These are phyloP conservation scores for Salix viminalis DNA, from an alignment of 345 rosid species.

Conservation along the genomic window DNA sequence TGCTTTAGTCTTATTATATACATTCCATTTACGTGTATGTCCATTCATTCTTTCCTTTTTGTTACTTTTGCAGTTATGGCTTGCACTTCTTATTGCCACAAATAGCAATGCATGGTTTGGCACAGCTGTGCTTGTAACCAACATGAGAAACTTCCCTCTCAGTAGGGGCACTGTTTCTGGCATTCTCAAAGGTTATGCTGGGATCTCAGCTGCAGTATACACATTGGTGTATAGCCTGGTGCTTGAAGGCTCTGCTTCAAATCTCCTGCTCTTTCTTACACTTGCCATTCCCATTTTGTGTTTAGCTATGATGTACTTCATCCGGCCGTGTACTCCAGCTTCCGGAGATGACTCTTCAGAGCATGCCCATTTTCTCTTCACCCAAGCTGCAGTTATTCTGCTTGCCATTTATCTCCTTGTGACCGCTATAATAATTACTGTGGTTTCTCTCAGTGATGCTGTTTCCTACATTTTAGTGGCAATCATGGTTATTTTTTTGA, in stretches of 20 bases:
- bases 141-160: constrained; percentile 70
- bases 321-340: constrained; percentile 56
- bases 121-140: constrained; percentile 62
- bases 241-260: constrained; percentile 51
- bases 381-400: constrained; percentile 41
- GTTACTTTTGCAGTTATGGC: constrained; percentile 45
- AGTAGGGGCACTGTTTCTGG: constrained; percentile 64
- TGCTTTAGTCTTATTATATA: too few relatives aligned
- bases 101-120: constrained; percentile 63
- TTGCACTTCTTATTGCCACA: constrained; percentile 55
- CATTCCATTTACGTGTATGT: too few relatives aligned
- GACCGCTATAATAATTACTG: constrained; percentile 38
- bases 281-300: constrained; percentile 57
- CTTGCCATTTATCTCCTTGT: constrained; percentile 52
- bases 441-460: constrained; percentile 29
- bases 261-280: constrained; percentile 55
- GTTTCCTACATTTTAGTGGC: constrained; percentile 47
- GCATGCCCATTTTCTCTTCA: constrained; percentile 47
- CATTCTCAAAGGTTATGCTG: constrained; percentile 63
- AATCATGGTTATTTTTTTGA: constrained; percentile 51
- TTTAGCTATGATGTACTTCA: constrained; percentile 49
- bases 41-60: too few relatives aligned
- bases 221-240: constrained; percentile 48
- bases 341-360: constrained; percentile 44
- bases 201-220: constrained; percentile 63